Evolutionary conservation across 2,329 filamentous ascomycete genomes (phyloP), one percentile per base, ranked within the genome.

Genomic region (Sporothrix dimorphospora): DNA sequence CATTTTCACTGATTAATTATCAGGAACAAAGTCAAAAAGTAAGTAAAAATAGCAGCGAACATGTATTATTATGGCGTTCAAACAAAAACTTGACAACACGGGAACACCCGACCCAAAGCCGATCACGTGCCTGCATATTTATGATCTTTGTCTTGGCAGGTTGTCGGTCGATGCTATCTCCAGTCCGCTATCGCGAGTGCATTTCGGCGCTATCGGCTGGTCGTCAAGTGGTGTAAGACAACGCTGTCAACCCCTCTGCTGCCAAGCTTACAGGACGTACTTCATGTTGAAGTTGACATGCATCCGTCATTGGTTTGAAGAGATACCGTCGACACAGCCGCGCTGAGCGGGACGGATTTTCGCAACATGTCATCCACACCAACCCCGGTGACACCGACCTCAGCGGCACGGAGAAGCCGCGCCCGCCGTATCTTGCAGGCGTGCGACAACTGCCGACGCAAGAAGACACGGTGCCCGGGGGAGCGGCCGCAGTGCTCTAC

Each of bases 361-460:
- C 42, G 42, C 9, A n/a, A n/a, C 42, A 45, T 45, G 42, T 45
- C 42, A 45, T 45, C 16, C 42, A 11, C 42, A 8, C 11, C 42
- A 4, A 45, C 3, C 16, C 42, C 42, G 2, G 42, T 30, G 42
- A 63, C 59, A n/a, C 34, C 40, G 5, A 14, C 47, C 11, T 19
- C 67, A 49, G 16, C 49, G 21, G 21, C 49, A 42, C 59, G 38
- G 49, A 51, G 45, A 19, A 21, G n/a, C 19, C 57, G 16, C 27
- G 45, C 45, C 21, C 38, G 45, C 11, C 65, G 70, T 16, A 65
- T 71, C 27, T 7, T 70, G 7, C 42, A 71, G 38, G 61, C 49
- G 7, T 68, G 38, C 66, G 30, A 66, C 38, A 66, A 71, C 51
- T 53, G 65, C 27, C 65, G 65, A 21, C 65, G 65, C 40, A 68